Base-by-base conservation (phyloP, 2,329 filamentous ascomycete species). In the Aspergillus floridensis region DNA sequence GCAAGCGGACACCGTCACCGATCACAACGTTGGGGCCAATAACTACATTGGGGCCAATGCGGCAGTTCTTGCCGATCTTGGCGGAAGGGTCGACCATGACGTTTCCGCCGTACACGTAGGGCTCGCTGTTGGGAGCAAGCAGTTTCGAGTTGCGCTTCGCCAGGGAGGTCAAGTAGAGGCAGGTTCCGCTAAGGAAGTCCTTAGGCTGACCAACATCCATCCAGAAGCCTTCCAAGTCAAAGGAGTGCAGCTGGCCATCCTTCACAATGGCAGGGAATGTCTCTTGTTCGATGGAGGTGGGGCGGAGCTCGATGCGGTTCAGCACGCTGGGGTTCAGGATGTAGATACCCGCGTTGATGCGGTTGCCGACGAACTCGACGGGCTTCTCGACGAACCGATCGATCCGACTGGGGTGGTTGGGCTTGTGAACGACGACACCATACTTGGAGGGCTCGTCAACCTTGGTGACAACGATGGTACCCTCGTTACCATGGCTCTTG, bases 351-450 rank as follows among this genome's bases (percentile, higher is more conserved):
- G 93, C 95, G 72, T 98, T 98, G 85, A 98, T 98, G 66, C 93
- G 90, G 86, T 98, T 98, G 71, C 93, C 93, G 59, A 98, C 93
- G 74, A 97, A 98, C 81, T 98, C 92, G 75, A 98, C 91, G 41
- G 93, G 93, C 85, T 99, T 99, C 86, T 99, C 93, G 68, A 99
- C 95, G 81, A 99, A 99, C 68, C 95, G 92, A 80, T 99, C 95
- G 78, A 99, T 98, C 74, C 91, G 88, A 50, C 92, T 91, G 57
- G 91, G 81, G 80, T 96, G 92, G 77, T 88, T 90, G 63, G 92
- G 92, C 83, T 96, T 95, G 87, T 98, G 93, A 31, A 99, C 95
- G 58, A 99, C 88, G 69, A 99, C 93, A 86, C 93, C 93, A 77
- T 98, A 99, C 81, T 99, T 99, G 74, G 92, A 96, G 48, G 93